Conservation (phyloP, 352 stramenopile species). For the Phytophthora fragariaefolia region DNA sequence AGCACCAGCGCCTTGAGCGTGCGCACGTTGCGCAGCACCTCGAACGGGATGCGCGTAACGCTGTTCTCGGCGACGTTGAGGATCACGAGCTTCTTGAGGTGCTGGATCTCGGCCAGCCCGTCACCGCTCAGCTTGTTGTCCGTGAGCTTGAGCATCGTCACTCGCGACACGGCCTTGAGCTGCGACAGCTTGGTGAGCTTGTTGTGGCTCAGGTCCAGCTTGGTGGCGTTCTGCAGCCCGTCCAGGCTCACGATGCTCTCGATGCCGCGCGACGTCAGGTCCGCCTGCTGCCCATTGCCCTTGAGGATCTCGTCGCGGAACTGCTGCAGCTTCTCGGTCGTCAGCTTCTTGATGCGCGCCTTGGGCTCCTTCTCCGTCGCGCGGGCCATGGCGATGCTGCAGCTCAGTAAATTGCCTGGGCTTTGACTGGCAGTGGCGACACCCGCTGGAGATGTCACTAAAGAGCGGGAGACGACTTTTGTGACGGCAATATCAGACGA, state of each 20-base stretch:
- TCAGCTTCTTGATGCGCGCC: conserved; percentile 90
- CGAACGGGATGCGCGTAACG: conserved; percentile 70
- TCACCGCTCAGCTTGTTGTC: conserved; percentile 82
- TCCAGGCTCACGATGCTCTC: conserved; percentile 83
- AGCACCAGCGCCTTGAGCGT: conserved; percentile 84
- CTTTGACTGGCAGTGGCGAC: conserved; percentile 13
- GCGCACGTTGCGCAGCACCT: conserved; percentile 71
- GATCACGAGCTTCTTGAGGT: conserved; percentile 84
- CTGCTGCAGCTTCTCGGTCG: conserved; percentile 74
- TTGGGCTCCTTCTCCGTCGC: conserved; percentile 40
- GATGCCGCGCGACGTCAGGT: conserved; percentile 77
- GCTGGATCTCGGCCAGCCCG: conserved; percentile 69
- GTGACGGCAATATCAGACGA: conserved; percentile 19
- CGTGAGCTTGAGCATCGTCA: conserved; percentile 85
- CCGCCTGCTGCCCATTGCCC: conserved; percentile 56
- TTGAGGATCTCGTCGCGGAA: conserved; percentile 55
- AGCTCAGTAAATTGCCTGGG: too few species aligned
- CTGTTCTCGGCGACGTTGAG: conserved; percentile 82
- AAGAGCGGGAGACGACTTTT: neutral
- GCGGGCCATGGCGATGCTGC: conserved; percentile 19
- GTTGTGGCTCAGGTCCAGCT: conserved; percentile 86
- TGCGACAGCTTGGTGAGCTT: conserved; percentile 85
- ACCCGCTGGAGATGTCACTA: conserved; percentile 7
- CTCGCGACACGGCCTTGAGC: conserved; percentile 58
- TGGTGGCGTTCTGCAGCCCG: conserved; percentile 63